Conservation (phyloP, 176 grass and related monocot species). For the Poa annua region DNA sequence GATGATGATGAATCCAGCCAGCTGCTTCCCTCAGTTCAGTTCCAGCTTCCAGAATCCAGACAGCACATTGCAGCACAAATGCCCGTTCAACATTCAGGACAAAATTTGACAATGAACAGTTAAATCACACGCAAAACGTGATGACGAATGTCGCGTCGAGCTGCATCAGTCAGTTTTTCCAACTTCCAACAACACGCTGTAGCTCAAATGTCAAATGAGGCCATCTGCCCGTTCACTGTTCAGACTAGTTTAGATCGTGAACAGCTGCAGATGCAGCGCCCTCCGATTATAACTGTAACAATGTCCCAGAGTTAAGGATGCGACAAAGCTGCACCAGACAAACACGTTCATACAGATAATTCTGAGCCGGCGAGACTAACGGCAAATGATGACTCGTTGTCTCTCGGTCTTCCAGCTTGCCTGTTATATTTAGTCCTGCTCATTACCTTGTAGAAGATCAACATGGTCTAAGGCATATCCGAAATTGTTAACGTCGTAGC, state of each 20-base stretch:
- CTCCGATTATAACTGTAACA: no score
- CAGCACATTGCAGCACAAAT: background rate
- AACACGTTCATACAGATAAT: background rate
- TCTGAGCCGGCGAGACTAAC: background rate
- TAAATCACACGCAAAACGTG: background rate
- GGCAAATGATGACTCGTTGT: background rate
- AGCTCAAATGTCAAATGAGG: no score
- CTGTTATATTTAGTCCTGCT: background rate
- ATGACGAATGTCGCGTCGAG: no score
- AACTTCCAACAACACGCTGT: background rate
- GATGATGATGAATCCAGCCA: background rate
- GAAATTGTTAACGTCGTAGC: background rate
- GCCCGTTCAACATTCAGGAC: background rate
- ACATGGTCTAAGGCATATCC: background rate
- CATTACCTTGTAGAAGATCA: background rate
- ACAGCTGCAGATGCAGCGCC: no score
- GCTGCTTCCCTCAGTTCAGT: background rate
- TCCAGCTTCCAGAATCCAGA: background rate
- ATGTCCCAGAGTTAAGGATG: background rate
- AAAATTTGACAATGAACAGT: background rate
- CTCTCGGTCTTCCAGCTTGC: background rate
- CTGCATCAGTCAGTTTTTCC: background rate
- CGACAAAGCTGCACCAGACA: background rate
- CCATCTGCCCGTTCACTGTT: background rate
- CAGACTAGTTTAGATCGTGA: no score